phyloP scores from a whole-genome alignment of 148 eudicot species.

The Gaultheria prostrata region DNA sequence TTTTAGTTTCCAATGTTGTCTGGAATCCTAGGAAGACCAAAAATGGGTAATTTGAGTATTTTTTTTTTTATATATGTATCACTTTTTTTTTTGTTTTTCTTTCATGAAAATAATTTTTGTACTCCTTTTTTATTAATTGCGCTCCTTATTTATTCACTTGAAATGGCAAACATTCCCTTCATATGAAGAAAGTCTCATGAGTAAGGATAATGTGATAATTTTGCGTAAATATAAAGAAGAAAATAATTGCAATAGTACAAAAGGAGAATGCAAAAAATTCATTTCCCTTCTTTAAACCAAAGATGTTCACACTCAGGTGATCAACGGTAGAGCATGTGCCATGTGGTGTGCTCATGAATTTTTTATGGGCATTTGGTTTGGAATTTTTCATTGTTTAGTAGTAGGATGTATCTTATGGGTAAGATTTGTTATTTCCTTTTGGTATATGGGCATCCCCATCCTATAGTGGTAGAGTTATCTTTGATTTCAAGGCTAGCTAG shows the following conservation, averaged over 20 bases:
- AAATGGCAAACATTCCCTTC: background rate
- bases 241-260: background rate
- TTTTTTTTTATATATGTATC: background rate
- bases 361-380: background rate
- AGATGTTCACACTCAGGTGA: background rate
- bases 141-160: background rate
- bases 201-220: background rate
- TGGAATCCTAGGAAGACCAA: slow-evolving; percentile 20
- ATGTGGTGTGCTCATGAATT: background rate
- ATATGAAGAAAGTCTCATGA: background rate
- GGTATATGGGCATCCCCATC: background rate
- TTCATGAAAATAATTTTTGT: background rate
- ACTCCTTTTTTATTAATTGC: background rate
- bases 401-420: slow-evolving; percentile 6
- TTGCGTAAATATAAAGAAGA: background rate
- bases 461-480: background rate
- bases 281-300: background rate
- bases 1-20: slow-evolving; percentile 23
- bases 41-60: background rate
- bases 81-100: background rate
- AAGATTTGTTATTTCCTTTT: background rate
- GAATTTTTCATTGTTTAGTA: background rate
- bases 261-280: background rate
- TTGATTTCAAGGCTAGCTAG: background rate
- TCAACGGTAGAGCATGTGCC: background rate